A percentile compares a stretch with the other conserved stretches of the same genome.
phyloP scores from a whole-genome alignment of 2,329 filamentous ascomycete genomes.

The Penicillium palitans region DNA sequence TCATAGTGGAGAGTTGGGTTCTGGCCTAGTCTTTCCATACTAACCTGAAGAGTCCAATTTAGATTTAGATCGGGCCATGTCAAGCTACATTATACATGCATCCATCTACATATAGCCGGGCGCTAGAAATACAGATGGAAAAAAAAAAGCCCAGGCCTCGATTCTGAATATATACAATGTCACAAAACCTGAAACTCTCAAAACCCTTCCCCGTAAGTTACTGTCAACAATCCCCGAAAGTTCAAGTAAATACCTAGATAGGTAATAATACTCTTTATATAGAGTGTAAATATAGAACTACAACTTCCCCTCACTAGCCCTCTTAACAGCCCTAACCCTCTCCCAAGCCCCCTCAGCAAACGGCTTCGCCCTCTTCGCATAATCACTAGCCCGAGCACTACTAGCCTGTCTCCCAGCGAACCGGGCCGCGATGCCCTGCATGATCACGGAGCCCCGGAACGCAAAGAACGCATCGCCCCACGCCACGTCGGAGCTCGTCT shows the following conservation, averaged over 20 bases:
- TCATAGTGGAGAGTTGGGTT: not conserved
- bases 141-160: not conserved
- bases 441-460: slow-evolving; percentile 61
- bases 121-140: not conserved
- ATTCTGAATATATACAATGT: not conserved
- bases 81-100: not conserved
- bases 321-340: slow-evolving; percentile 59
- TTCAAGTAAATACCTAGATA: not conserved
- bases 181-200: not conserved
- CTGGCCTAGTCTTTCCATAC: not conserved
- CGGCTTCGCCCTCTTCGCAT: slow-evolving; percentile 67
- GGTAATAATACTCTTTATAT: not conserved
- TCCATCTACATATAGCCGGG: not conserved
- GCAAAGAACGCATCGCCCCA: slow-evolving; percentile 66
- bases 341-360: slow-evolving; percentile 79
- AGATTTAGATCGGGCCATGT: not conserved
- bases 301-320: slow-evolving; percentile 43
- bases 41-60: not conserved
- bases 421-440: slow-evolving; percentile 90
- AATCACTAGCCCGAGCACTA: slow-evolving; percentile 74
- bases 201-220: not conserved
- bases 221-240: not conserved
- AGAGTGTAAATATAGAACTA: slow-evolving; percentile 30
- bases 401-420: slow-evolving; percentile 85
- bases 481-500: slow-evolving; percentile 58